phyloP scores from a whole-genome alignment of 441 rosid species.

The Gossypium aridum region DNA sequence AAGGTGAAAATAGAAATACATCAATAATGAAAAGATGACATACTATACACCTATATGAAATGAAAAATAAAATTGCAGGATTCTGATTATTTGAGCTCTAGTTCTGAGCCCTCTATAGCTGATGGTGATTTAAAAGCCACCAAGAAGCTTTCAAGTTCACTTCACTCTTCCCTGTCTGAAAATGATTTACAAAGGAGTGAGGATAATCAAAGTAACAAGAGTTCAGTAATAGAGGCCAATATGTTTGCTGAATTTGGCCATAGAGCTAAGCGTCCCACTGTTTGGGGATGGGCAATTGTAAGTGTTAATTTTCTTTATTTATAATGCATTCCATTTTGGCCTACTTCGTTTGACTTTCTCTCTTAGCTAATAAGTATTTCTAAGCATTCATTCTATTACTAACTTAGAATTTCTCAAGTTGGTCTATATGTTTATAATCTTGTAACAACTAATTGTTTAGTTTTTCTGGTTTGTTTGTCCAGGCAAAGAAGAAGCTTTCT shows the following conservation, averaged over 20 bases:
- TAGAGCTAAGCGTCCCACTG: slow-evolving; percentile 20
- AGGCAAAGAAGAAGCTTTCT: slow-evolving; percentile 84
- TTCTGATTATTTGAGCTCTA: slow-evolving; percentile 28
- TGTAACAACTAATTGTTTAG: neutral
- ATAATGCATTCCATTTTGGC: slow-evolving; percentile 9
- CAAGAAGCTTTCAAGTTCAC: slow-evolving; percentile 33
- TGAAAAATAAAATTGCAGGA: slow-evolving; percentile 39
- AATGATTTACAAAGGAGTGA: slow-evolving; percentile 22
- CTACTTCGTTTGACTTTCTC: slow-evolving; percentile 12
- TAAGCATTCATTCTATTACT: neutral
- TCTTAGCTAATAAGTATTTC: neutral
- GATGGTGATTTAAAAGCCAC: slow-evolving; percentile 20
- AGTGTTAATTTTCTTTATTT: slow-evolving; percentile 29
- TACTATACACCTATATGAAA: neutral
- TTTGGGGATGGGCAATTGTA: slow-evolving; percentile 74
- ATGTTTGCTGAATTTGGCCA: slow-evolving; percentile 29
- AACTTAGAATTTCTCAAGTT: neutral
- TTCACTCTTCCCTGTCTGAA: slow-evolving; percentile 25
- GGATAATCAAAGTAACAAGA: slow-evolving; percentile 27
- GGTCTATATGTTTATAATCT: neutral
- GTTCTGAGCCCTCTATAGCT: slow-evolving; percentile 33
- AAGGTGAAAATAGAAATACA: neutral
- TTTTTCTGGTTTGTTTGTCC: slow-evolving; percentile 19
- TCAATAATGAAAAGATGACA: neutral
- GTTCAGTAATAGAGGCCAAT: slow-evolving; percentile 17